Conservation (phyloP, 176 grass and related monocot genomes). For the Urochloa ruziziensis region DNA sequence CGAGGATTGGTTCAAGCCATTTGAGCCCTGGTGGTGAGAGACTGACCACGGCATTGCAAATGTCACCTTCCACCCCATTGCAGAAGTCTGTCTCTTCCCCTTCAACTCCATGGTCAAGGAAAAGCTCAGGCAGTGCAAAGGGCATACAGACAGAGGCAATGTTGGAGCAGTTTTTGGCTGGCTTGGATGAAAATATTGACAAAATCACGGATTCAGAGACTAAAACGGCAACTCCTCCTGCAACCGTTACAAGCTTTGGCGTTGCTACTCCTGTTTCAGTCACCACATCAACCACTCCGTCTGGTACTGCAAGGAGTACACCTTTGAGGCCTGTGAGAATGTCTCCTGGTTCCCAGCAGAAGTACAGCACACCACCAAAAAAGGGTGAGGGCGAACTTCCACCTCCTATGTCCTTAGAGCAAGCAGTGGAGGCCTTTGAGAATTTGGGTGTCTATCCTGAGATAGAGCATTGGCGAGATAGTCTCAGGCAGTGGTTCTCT, state of each 20-base stretch:
- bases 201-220: slow-evolving; percentile 53
- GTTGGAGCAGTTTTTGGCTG: slow-evolving; percentile 77
- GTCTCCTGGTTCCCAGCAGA: slow-evolving; percentile 87
- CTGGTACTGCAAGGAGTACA: slow-evolving; percentile 72
- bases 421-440: slow-evolving; percentile 68
- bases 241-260: slow-evolving; percentile 50
- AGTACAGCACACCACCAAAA: slow-evolving; percentile 72
- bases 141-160: slow-evolving; percentile 88
- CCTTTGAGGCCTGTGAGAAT: slow-evolving; percentile 84
- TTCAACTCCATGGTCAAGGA: slow-evolving; percentile 85
- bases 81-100: slow-evolving; percentile 66
- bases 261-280: slow-evolving; percentile 67
- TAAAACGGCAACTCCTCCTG: slow-evolving; percentile 58
- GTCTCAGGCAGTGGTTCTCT: slow-evolving; percentile 95
- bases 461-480: slow-evolving; percentile 85
- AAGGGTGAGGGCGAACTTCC: slow-evolving; percentile 92
- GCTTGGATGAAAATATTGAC: slow-evolving; percentile 70
- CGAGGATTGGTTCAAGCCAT: slow-evolving; percentile 53
- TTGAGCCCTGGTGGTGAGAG: slow-evolving; percentile 64
- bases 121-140: slow-evolving; percentile 66
- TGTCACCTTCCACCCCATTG: slow-evolving; percentile 61
- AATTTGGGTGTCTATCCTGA: slow-evolving; percentile 80
- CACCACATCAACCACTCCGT: slow-evolving; percentile 53
- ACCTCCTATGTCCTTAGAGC: slow-evolving; percentile 87
- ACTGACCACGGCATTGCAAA: slow-evolving; percentile 39